Conservation (phyloP, 2,329 filamentous ascomycete species). For the Chaetomiaceae sp. region DNA sequence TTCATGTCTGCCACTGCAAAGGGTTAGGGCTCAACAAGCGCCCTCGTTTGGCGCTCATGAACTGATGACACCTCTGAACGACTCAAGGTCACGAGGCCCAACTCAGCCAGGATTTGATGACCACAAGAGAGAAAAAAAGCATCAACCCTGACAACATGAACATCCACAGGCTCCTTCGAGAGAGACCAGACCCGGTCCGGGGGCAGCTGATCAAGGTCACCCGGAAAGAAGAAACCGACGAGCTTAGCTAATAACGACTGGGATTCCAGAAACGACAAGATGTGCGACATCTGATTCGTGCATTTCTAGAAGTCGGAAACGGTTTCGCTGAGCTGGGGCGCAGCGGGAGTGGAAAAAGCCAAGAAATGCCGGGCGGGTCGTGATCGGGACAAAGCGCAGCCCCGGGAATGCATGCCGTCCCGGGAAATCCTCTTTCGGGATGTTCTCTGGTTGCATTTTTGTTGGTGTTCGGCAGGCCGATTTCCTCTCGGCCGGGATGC, state of each 20-base stretch:
- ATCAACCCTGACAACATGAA: too few relatives aligned
- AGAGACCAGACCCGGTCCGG: too few relatives aligned
- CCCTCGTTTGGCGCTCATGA: too few relatives aligned
- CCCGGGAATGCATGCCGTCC: constrained; percentile 14
- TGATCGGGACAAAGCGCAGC: constrained; percentile 18
- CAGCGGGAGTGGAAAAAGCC: background rate
- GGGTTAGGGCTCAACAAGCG: too few relatives aligned
- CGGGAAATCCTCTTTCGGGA: constrained; percentile 23
- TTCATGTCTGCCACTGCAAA: too few relatives aligned
- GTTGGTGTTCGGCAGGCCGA: too few relatives aligned
- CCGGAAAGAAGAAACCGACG: background rate
- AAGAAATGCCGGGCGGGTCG: constrained; percentile 18
- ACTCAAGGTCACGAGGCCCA: too few relatives aligned
- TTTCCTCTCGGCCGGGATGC: background rate
- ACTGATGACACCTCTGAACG: too few relatives aligned
- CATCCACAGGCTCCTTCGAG: too few relatives aligned
- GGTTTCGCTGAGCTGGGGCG: background rate
- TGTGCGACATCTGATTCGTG: constrained; percentile 16
- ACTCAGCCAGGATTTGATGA: too few relatives aligned
- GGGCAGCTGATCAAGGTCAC: constrained; percentile 12
- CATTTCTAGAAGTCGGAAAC: background rate
- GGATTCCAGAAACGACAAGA: background rate
- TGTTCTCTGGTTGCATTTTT: background rate
- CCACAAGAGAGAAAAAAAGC: too few relatives aligned
- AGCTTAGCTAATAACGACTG: background rate